phyloP scores from a whole-genome alignment of 371 early-diverging fungal species.

The Actinomortierella wolfii region DNA sequence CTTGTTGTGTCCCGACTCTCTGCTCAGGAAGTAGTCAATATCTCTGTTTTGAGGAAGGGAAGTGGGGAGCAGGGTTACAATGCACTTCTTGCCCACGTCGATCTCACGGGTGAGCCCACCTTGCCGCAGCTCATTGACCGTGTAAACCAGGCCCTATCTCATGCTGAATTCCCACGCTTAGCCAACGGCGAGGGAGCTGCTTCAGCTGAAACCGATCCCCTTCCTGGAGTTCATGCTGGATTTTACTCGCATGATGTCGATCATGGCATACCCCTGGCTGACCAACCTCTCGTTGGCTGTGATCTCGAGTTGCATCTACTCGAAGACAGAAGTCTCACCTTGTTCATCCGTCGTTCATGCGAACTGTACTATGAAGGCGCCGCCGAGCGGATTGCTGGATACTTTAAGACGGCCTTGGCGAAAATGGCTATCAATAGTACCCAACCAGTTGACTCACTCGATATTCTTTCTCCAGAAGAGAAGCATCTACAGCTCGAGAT shows the following conservation, averaged over 20 bases:
- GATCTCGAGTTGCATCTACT: constrained; percentile 7
- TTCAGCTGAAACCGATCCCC: background rate
- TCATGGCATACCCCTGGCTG: background rate
- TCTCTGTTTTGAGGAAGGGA: too few species aligned
- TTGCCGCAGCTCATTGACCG: constrained; percentile 1
- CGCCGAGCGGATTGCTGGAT: constrained; percentile 9
- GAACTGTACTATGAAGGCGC: background rate
- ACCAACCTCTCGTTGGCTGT: background rate
- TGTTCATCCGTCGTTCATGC: constrained; percentile 3
- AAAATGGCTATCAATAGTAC: constrained; percentile 1
- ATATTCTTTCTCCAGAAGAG: constrained; percentile 9
- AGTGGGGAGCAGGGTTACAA: too few species aligned
- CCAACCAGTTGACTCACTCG: constrained; percentile 3
- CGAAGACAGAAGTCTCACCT: constrained; percentile 4
- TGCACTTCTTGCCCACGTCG: too few species aligned
- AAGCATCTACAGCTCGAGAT: background rate
- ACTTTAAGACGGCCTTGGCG: background rate
- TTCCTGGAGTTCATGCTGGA: constrained; percentile 1
- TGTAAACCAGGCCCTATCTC: background rate
- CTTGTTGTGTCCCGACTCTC: too few species aligned
- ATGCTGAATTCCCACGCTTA: too few species aligned
- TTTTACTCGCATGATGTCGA: constrained; percentile 5
- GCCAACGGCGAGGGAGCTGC: background rate
- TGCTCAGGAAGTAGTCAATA: too few species aligned
- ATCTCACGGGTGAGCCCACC: constrained; percentile 2